Conservation (phyloP, 306 rosid species). For the Pyrus betulifolia region DNA sequence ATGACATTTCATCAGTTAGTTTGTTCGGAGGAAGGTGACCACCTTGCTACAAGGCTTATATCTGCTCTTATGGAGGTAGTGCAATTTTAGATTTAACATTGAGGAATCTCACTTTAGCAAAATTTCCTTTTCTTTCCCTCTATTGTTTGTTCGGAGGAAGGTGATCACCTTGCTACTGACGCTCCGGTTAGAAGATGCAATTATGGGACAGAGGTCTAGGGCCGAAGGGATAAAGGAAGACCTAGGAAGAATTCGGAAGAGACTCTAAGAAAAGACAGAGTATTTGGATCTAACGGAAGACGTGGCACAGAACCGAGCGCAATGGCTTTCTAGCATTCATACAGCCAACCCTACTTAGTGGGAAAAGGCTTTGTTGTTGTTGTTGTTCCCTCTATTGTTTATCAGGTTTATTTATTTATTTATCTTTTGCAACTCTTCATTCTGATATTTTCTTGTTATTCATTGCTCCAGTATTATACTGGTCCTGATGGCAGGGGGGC, state of each 20-base stretch:
- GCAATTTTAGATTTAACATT: constrained; percentile 13
- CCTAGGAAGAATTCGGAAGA: too few relatives aligned
- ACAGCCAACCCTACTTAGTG: too few relatives aligned
- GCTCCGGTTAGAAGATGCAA: too few relatives aligned
- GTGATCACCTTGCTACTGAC: too few relatives aligned
- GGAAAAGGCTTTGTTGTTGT: too few relatives aligned
- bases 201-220: too few relatives aligned
- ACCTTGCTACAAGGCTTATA: constrained; percentile 75
- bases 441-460: constrained; percentile 14
- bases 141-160: neutral
- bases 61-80: constrained; percentile 93
- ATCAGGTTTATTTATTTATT: neutral
- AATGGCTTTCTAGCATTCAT: too few relatives aligned
- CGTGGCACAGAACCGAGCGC: too few relatives aligned
- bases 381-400: neutral
- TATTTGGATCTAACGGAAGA: too few relatives aligned
- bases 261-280: too few relatives aligned
- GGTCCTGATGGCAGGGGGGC: constrained; percentile 99
- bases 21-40: constrained; percentile 95
- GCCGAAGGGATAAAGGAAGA: too few relatives aligned
- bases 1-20: constrained; percentile 86
- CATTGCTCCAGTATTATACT: constrained; percentile 66
- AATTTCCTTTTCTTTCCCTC: neutral
- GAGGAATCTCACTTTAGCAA: constrained; percentile 17
- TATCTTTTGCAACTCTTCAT: constrained; percentile 8